Conservation (phyloP, 148 eudicot genomes). For the Cornus kousa region DNA sequence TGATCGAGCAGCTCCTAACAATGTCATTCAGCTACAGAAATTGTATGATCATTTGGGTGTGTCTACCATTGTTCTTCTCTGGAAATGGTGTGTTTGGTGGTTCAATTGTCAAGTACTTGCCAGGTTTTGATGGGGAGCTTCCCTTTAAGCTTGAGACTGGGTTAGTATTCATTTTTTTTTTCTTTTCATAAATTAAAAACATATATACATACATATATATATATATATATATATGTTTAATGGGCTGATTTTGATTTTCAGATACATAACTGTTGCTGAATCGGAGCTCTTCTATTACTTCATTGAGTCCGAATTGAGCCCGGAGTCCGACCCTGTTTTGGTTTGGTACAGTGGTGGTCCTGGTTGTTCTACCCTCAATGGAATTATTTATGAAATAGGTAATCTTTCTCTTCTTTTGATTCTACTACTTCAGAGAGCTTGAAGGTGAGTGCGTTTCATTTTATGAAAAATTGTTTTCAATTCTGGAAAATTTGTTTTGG, state of each 20-base stretch:
- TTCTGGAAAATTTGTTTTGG: too few relatives aligned
- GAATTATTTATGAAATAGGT: slow-evolving; percentile 34
- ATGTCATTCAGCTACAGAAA: background rate
- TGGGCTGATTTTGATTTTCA: background rate
- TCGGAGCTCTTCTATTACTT: slow-evolving; percentile 40
- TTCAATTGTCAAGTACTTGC: slow-evolving; percentile 26
- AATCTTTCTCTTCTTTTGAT: background rate
- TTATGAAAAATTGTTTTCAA: too few relatives aligned
- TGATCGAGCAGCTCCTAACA: background rate
- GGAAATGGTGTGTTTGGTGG: slow-evolving; percentile 9
- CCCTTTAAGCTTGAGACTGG: slow-evolving; percentile 45
- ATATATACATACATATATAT: too few relatives aligned
- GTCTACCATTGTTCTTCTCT: slow-evolving; percentile 1
- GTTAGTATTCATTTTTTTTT: slow-evolving; percentile 4
- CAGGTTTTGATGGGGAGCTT: slow-evolving; percentile 37
- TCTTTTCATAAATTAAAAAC: too few relatives aligned
- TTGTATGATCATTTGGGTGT: slow-evolving; percentile 7
- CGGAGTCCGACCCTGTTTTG: slow-evolving; percentile 27
- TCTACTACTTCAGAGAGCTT: too few relatives aligned
- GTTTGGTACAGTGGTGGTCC: slow-evolving; percentile 42
- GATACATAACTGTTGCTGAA: slow-evolving; percentile 28
- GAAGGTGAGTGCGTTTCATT: too few relatives aligned
- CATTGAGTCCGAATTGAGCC: slow-evolving; percentile 35
- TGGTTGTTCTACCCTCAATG: slow-evolving; percentile 32
- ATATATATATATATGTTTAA: too few relatives aligned